Base-by-base conservation (phyloP, 2,329 filamentous ascomycete species). In the Mycosphaerella arachidis region DNA sequence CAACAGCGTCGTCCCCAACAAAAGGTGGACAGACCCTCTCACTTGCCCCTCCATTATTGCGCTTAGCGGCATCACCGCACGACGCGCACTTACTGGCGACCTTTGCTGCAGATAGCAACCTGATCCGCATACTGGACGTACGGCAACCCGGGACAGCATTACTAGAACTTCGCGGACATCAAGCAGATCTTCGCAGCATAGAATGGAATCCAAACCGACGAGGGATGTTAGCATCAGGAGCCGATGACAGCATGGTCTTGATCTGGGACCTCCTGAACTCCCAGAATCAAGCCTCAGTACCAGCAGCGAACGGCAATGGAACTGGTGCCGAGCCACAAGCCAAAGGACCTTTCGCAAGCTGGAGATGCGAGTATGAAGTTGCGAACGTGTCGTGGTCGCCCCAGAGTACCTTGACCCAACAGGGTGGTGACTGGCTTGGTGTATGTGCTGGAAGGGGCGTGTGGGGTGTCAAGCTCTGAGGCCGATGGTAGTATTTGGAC, bases 1-100 rank as follows among this genome's bases (percentile, higher is more conserved):
- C 58, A 75, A 79, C 54, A 78, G 80, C 71, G 75, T 90, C 71
- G 89, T 90, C 72, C 87, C 92, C 48, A 87, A 90, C 31, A 80
- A 91, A 64, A 86, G 86, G 58, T 86, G 63, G 60, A 66, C 89
- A 92, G 73, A 90, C 89, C 53, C 88, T 92, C 82, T 72, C 77
- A 10, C 78, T 80, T 48, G 77, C 81, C 4, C 81, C 81, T 43
- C 91, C 91, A 0, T 80, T 96, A 43, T 80, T 96, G 58, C 85
- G 91, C 57, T 81, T 96, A 31, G 90, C 91, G 48, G 94, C 93
- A 12, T 97, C 93, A 0, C 94, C 94, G 1, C 93, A 97, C 70
- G 94, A 99, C 74, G 89, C 91, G 6, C 92, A 99, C 73, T 86
- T 99, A 35, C 85, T 99, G 37, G 93, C 93, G n/a, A 99, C 94